phyloP scores from a whole-genome alignment of 768 basidiomycete genomes.

The Boletellus ananiceps region DNA sequence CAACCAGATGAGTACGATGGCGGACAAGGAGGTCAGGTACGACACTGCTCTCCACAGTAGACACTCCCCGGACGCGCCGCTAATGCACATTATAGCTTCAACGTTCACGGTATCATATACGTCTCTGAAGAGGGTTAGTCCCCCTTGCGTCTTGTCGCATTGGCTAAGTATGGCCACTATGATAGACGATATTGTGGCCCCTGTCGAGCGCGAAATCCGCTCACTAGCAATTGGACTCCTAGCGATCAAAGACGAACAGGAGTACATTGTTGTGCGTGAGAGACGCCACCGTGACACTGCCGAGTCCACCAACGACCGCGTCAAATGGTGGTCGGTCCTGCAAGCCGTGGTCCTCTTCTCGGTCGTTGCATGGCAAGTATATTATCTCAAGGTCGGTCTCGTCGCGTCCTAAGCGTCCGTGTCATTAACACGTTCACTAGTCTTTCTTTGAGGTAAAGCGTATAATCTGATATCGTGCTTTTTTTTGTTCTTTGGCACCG shows the following conservation, averaged over 20 bases:
- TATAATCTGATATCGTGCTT: conserved; percentile 53
- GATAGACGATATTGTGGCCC: conserved; percentile 75
- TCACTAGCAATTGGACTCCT: conserved; percentile 73
- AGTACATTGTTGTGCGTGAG: conserved; percentile 96
- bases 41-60: background rate
- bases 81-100: conserved; percentile 59
- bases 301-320: conserved; percentile 88
- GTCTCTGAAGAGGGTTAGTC: conserved; percentile 79
- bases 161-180: conserved; percentile 1
- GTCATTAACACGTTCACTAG: conserved; percentile 30
- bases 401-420: background rate
- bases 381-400: conserved; percentile 78
- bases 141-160: background rate
- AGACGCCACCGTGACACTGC: conserved; percentile 90
- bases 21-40: conserved; percentile 92
- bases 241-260: conserved; percentile 96
- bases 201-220: conserved; percentile 95
- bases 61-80: background rate
- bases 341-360: conserved; percentile 84
- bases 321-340: conserved; percentile 98
- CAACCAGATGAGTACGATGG: conserved; percentile 96
- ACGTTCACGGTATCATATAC: conserved; percentile 96
- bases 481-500: background rate
- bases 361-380: conserved; percentile 96
- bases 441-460: conserved; percentile 91